These are phyloP conservation scores for Coemansia sp. DNA, from an alignment of 192 early-diverging fungal genomes.

Conservation along the genomic window DNA sequence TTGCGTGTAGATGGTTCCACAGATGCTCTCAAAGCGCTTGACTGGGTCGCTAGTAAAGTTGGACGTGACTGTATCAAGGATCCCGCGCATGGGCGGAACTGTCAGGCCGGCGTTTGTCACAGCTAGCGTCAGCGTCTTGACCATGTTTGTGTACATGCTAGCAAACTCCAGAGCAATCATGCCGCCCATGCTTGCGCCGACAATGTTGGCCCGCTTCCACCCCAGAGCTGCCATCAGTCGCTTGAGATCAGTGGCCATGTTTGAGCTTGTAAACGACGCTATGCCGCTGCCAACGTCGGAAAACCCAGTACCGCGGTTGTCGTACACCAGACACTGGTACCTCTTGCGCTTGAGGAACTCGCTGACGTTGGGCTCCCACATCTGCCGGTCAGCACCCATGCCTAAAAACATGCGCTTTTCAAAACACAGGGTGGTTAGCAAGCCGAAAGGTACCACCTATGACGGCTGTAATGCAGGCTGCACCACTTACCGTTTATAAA, in stretches of 20 bases:
- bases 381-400: slow-evolving; percentile 49
- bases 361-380: slow-evolving; percentile 51
- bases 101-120: slow-evolving; percentile 44
- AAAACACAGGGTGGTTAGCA: neutral
- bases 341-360: slow-evolving; percentile 58
- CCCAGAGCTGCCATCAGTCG: slow-evolving; percentile 63
- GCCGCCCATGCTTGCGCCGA: slow-evolving; percentile 83
- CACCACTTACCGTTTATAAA: slow-evolving; percentile 27
- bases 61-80: slow-evolving; percentile 20
- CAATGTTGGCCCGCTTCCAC: slow-evolving; percentile 70
- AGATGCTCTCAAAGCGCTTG: slow-evolving; percentile 36
- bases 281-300: slow-evolving; percentile 12
- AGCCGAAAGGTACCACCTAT: neutral
- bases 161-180: slow-evolving; percentile 80
- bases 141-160: slow-evolving; percentile 52
- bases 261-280: slow-evolving; percentile 10
- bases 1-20: slow-evolving; percentile 32
- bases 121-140: slow-evolving; percentile 47
- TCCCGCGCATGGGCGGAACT: slow-evolving; percentile 32
- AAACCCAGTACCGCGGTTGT: slow-evolving; percentile 77
- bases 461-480: neutral
- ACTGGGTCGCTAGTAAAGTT: slow-evolving; percentile 36
- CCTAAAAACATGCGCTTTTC: neutral
- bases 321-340: slow-evolving; percentile 70
- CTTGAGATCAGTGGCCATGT: slow-evolving; percentile 59